Conservation (phyloP, 2,329 filamentous ascomycete species). For the Aspergillus sp. region DNA sequence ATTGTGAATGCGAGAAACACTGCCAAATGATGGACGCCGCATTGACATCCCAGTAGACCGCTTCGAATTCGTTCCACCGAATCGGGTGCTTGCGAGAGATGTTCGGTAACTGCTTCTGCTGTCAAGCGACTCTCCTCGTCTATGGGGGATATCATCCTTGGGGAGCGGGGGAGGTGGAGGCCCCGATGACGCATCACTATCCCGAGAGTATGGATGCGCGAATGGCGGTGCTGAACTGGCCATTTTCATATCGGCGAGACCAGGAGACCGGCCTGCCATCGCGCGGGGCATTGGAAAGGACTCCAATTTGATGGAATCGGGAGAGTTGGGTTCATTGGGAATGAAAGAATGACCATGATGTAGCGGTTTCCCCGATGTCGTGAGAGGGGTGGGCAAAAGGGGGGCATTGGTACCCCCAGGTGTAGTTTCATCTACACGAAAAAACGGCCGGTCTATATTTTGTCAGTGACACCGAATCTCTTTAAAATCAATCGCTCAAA, state of each 20-base stretch:
- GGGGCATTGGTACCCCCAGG: no score
- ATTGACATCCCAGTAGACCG: constrained; percentile 27
- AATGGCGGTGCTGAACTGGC: constrained; percentile 15
- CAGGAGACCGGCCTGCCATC: constrained; percentile 16
- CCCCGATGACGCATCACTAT: constrained; percentile 1
- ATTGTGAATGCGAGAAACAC: constrained; percentile 23
- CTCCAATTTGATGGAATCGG: neutral
- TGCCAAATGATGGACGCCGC: constrained; percentile 28
- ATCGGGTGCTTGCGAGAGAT: constrained; percentile 35
- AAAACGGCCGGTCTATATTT: constrained; percentile 33
- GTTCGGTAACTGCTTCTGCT: constrained; percentile 38
- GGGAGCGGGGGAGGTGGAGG: constrained; percentile 3
- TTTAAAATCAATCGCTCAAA: no score
- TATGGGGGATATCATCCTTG: constrained; percentile 10
- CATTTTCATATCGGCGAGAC: constrained; percentile 14
- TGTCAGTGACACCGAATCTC: neutral
- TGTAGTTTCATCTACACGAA: constrained; percentile 50
- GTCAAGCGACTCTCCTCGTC: constrained; percentile 23
- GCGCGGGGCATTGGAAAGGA: constrained; percentile 44
- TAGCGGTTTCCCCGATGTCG: no score
- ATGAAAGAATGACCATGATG: no score
- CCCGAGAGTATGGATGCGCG: constrained; percentile 10
- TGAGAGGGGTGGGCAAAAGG: no score
- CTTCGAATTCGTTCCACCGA: constrained; percentile 23
- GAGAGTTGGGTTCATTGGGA: neutral